Conservation (phyloP, 768 basidiomycete genomes). For the Mycena floridula region DNA sequence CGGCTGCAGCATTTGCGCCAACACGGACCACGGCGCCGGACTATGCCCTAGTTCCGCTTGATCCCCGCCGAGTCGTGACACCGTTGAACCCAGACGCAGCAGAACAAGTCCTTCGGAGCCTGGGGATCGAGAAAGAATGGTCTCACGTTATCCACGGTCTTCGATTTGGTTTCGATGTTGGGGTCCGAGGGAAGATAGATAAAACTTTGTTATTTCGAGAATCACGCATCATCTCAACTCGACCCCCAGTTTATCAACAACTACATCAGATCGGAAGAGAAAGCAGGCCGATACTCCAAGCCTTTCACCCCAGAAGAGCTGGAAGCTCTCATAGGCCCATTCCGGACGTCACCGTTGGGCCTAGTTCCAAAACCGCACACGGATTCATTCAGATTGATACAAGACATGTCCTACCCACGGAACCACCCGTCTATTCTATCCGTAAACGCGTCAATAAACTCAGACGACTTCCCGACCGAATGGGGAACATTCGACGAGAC, state of each 20-base stretch:
- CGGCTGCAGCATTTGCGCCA: constrained; percentile 23
- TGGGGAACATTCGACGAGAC: constrained; percentile 30
- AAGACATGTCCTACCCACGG: constrained; percentile 26
- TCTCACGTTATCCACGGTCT: constrained; percentile 25
- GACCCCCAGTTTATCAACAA: constrained; percentile 21
- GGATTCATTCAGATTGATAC: constrained; percentile 21
- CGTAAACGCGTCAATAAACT: no score
- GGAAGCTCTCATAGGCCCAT: constrained; percentile 31
- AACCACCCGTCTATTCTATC: constrained; percentile 17
- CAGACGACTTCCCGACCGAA: constrained; percentile 22
- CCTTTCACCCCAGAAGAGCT: constrained; percentile 19
- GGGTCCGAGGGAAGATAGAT: constrained; percentile 12
- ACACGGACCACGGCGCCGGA: constrained; percentile 21
- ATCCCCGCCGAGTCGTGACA: constrained; percentile 24
- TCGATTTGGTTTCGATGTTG: constrained; percentile 28
- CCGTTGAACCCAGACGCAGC: constrained; percentile 19
- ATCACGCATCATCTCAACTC: constrained; percentile 24
- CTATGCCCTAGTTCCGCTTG: constrained; percentile 18
- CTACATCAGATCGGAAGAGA: constrained; percentile 27
- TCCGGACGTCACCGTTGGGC: constrained; percentile 31
- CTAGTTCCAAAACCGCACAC: constrained; percentile 28
- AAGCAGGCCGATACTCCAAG: constrained; percentile 23
- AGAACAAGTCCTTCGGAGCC: constrained; percentile 8
- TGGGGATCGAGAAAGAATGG: constrained; percentile 17
- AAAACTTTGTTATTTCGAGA: constrained; percentile 21